These are phyloP conservation scores for Hyaloscypha finlandica DNA, from an alignment of 495 filamentous ascomycete species.

Conservation along the genomic window DNA sequence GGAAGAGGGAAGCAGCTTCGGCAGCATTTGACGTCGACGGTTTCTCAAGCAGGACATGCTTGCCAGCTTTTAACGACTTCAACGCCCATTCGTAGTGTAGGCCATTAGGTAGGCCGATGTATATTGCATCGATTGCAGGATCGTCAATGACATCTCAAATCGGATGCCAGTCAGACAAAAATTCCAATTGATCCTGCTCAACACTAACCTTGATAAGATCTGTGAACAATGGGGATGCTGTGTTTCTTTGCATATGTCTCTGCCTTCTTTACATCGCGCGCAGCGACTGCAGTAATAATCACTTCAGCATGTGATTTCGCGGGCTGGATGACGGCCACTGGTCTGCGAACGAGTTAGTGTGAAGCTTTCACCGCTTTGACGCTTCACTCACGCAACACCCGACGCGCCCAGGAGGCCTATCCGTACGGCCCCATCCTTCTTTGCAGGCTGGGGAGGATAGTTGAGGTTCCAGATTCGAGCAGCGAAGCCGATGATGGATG, in stretches of 20 bases:
- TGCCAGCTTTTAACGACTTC: constrained; percentile 51
- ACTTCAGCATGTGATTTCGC: constrained; percentile 61
- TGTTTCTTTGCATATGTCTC: constrained; percentile 58
- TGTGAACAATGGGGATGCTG: constrained; percentile 54
- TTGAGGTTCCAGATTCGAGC: constrained; percentile 3
- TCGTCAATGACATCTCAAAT: constrained; percentile 52
- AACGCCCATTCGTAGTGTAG: constrained; percentile 58
- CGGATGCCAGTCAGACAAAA: constrained; percentile 40
- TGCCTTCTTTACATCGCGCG: constrained; percentile 54
- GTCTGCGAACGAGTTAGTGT: constrained; percentile 37
- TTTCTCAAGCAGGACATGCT: constrained; percentile 63
- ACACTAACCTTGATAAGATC: constrained; percentile 46
- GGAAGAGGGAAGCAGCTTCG: constrained; percentile 50
- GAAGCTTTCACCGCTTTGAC: background rate
- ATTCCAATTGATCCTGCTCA: background rate
- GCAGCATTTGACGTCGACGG: constrained; percentile 51
- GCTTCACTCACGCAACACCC: constrained; percentile 20
- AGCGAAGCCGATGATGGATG: constrained; percentile 15
- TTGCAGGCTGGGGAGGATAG: constrained; percentile 15
- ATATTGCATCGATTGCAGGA: constrained; percentile 51
- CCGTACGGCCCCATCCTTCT: constrained; percentile 7
- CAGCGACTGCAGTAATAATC: constrained; percentile 58
- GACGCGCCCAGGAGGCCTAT: constrained; percentile 27
- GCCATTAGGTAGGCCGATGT: constrained; percentile 53
- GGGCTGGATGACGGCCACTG: constrained; percentile 55